Base-by-base conservation (phyloP, 805 yeast species). In the Myxozyma melibiosi region DNA sequence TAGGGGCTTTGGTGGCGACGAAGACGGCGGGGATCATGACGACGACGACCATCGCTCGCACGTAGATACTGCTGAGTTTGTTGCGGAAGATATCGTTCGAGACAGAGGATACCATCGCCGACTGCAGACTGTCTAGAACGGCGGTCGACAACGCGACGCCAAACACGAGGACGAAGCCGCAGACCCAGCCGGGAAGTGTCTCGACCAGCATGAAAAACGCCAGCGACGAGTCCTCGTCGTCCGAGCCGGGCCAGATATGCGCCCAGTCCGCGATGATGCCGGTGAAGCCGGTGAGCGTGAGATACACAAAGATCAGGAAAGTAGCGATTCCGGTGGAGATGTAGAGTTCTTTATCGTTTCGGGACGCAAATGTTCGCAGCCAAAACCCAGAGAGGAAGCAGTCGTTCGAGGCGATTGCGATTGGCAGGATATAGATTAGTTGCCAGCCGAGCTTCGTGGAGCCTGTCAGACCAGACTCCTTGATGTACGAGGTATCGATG, bases 241-340 rank as follows among this genome's bases (percentile, higher is more conserved):
- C 71, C 22, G 80, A 79, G 42, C 70, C 72, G 25, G 80, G 79
- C 7, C 76, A 72, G 57, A 84, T 70, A 1, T 92, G 92, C 0
- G 91, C 82, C 97, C 97, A 91, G 18, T 89, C 96, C 2, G 96
- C 96, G 47, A 90, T 70, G 61, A 91, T 78, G 9, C 97, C 97
- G 1, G 96, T 81, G 49, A 84, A 76, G 20, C 97, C 98, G 42
- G 86, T 83, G 46, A 90, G 76, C 0, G 87, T 81, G 59, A 85
- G 82, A 56, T 90, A 77, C 13, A 78, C 75, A 55, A 86, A 81
- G 42, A 84, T 75, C 22, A 86, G 79, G 55, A 87, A 70, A 0
- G 91, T 80, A 0, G 97, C 96, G 58, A 91, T 74, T 2, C 84
- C 77, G 52, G 90, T 82, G 25, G 94, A 95, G 63, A 88, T 80